Percentiles rank a stretch among this genome's conserved stretches.
Evolutionary conservation across 306 rosid species (phyloP).

Genomic region (Inga oerstediana): DNA sequence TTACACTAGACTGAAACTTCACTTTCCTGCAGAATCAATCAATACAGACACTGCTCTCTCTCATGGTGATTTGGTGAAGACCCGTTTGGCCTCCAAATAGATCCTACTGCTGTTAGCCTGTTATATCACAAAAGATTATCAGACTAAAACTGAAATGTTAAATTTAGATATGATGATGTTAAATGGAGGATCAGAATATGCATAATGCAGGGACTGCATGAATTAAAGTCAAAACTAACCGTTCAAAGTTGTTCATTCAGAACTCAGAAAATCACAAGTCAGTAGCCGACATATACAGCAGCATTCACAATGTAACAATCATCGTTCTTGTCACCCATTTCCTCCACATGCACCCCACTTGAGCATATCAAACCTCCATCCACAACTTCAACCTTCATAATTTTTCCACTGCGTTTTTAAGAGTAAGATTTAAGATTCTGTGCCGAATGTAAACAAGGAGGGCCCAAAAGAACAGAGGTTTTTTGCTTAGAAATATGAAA

Average conservation of each 20-base stretch:
- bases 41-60: neutral
- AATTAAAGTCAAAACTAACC: slow-evolving; percentile 12
- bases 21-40: neutral
- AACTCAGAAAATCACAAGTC: slow-evolving; percentile 29
- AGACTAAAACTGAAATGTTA: neutral
- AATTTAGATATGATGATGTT: neutral
- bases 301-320: slow-evolving; percentile 96
- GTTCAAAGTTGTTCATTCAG: slow-evolving; percentile 16
- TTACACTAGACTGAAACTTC: neutral
- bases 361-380: slow-evolving; percentile 98
- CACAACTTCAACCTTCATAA: slow-evolving; percentile 79
- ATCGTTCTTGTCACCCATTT: slow-evolving; percentile 97
- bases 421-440: neutral
- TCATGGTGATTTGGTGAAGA: neutral
- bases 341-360: slow-evolving; percentile 92
- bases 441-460: neutral
- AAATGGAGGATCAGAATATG: neutral
- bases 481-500: neutral
- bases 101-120: neutral
- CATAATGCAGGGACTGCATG: neutral
- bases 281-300: slow-evolving; percentile 95
- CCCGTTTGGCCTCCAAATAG: neutral
- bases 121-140: neutral
- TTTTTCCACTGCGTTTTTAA: slow-evolving; percentile 71
- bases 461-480: neutral